Percentiles rank a stretch among this genome's conserved stretches.
Evolutionary conservation across 2,329 filamentous ascomycete species (phyloP).

Genomic region (Paecilomyces fulvus): DNA sequence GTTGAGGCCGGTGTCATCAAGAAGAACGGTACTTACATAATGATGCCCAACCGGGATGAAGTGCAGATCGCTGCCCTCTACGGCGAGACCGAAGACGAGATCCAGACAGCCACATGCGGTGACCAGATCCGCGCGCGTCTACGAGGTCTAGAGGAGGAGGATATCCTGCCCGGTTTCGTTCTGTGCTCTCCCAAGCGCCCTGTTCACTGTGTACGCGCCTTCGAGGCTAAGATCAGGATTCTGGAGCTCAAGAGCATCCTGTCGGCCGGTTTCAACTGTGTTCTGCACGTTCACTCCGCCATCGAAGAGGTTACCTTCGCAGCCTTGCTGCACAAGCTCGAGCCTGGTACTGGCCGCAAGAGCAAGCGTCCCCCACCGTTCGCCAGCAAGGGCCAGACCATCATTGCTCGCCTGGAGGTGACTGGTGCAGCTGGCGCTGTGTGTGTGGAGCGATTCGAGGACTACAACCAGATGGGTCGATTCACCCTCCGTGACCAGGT

Average conservation of each 20-base stretch:
- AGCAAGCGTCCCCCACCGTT: constrained; percentile 90
- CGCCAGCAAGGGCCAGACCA: constrained; percentile 68
- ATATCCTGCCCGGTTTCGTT: constrained; percentile 90
- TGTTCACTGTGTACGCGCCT: constrained; percentile 79
- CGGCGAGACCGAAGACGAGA: constrained; percentile 92
- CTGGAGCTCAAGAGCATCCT: constrained; percentile 92
- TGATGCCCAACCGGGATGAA: constrained; percentile 91
- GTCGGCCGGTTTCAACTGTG: constrained; percentile 92
- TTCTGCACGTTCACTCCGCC: constrained; percentile 92
- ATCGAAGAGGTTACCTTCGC: constrained; percentile 96
- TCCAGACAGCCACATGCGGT: constrained; percentile 72
- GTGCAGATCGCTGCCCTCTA: constrained; percentile 79
- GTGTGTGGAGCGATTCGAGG: constrained; percentile 89
- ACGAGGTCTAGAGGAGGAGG: constrained; percentile 94
- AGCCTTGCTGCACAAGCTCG: constrained; percentile 80
- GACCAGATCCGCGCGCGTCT: constrained; percentile 90
- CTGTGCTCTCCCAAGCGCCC: constrained; percentile 89
- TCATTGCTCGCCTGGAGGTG: constrained; percentile 86
- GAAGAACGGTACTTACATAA: constrained; percentile 74
- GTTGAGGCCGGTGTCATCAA: constrained; percentile 90
- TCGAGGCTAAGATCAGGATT: constrained; percentile 95
- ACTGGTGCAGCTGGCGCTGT: constrained; percentile 78
- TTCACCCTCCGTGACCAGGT: constrained; percentile 87
- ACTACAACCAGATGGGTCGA: constrained; percentile 87
- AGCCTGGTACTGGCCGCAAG: constrained; percentile 88